phyloP scores from a whole-genome alignment of 768 basidiomycete genomes.

The Podaxis sp. region DNA sequence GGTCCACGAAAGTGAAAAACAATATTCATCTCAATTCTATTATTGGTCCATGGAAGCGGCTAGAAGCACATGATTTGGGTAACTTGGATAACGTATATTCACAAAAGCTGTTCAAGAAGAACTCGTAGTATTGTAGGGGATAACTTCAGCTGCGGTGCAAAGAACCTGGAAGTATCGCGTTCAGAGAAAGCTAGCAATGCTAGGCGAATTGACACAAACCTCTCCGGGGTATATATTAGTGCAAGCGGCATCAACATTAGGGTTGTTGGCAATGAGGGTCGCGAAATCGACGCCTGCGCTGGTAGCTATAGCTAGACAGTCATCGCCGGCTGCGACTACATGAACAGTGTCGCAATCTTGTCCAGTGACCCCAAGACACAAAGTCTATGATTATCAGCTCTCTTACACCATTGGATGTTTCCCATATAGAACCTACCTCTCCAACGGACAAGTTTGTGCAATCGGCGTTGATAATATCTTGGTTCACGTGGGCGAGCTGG shows the following conservation, averaged over 20 bases:
- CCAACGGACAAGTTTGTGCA: conserved; percentile 57
- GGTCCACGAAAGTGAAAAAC: neutral
- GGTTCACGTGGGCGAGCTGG: conserved; percentile 58
- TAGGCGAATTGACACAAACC: conserved; percentile 31
- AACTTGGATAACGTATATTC: neutral
- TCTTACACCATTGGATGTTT: neutral
- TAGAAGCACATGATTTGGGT: no score
- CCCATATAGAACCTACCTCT: conserved; percentile 32
- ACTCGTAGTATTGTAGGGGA: neutral
- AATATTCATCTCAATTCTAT: neutral
- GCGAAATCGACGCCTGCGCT: conserved; percentile 39
- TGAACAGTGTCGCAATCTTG: conserved; percentile 57
- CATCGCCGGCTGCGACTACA: conserved; percentile 46
- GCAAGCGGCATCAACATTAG: conserved; percentile 52
- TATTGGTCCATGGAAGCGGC: neutral
- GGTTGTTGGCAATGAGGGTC: conserved; percentile 61
- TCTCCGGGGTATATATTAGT: conserved; percentile 58
- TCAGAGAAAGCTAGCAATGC: neutral
- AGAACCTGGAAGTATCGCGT: neutral
- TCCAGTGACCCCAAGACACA: conserved; percentile 57
- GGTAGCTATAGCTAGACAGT: conserved; percentile 43
- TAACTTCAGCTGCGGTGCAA: neutral
- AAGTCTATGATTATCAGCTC: conserved; percentile 20
- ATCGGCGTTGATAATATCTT: conserved; percentile 41
- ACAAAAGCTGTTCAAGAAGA: neutral